These are phyloP conservation scores for Discostella pseudostelligera DNA, from an alignment of 108 stramenopile genomes.

Conservation along the genomic window DNA sequence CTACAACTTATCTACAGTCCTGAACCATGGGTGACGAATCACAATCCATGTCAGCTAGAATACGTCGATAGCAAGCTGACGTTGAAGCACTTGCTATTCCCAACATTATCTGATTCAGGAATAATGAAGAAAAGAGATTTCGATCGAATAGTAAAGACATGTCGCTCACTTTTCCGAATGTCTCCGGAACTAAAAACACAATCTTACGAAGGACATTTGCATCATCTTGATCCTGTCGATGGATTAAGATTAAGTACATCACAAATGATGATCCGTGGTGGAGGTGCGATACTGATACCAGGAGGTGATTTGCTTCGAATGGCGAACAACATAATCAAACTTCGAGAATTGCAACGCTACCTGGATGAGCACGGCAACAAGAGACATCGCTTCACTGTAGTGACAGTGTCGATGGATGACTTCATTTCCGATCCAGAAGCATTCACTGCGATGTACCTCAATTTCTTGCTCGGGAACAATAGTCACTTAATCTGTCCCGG, in stretches of 20 bases:
- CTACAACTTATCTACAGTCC: constrained; percentile 14
- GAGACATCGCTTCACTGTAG: too few relatives aligned
- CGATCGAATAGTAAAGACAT: constrained; percentile 7
- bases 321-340: too few relatives aligned
- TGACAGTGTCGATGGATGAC: too few relatives aligned
- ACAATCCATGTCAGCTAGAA: constrained; percentile 15
- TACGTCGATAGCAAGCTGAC: constrained; percentile 12
- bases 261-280: constrained; percentile 22
- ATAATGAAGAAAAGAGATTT: constrained; percentile 12
- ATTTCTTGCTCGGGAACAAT: too few relatives aligned
- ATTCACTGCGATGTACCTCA: too few relatives aligned
- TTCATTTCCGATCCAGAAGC: too few relatives aligned
- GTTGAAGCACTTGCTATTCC: constrained; percentile 9
- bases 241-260: too few relatives aligned
- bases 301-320: too few relatives aligned
- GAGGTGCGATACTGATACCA: constrained; percentile 10
- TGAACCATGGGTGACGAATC: constrained; percentile 21
- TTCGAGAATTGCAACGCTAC: too few relatives aligned
- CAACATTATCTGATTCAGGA: constrained; percentile 8
- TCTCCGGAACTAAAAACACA: neutral
- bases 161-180: constrained; percentile 10
- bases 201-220: constrained; percentile 18
- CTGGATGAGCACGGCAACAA: too few relatives aligned
- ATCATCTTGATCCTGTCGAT: constrained; percentile 18
- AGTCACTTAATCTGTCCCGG: too few relatives aligned